Conservation (phyloP, 306 rosid species). For the Pachyrhizus erosus region DNA sequence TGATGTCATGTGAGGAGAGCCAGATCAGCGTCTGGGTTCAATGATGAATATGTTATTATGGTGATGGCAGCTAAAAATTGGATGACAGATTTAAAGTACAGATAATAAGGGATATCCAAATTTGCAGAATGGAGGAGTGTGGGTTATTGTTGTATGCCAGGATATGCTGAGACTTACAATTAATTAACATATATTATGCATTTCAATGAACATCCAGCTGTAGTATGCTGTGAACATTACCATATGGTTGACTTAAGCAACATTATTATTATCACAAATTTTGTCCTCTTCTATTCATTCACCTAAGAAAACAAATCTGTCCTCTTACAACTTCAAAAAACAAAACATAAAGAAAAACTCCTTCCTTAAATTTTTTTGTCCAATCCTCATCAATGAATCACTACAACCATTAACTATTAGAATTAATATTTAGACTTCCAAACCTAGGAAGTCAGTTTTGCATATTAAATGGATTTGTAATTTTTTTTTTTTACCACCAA, state of each 20-base stretch:
- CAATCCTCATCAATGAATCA: background rate
- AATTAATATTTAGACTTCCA: background rate
- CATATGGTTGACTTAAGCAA: slow-evolving; percentile 47
- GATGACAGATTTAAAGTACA: slow-evolving; percentile 44
- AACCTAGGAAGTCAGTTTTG: no score
- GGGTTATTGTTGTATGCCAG: slow-evolving; percentile 52
- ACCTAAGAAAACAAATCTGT: slow-evolving; percentile 8
- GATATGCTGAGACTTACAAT: background rate
- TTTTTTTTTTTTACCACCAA: no score
- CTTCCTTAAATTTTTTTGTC: background rate
- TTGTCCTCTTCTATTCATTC: slow-evolving; percentile 48
- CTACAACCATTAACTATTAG: background rate
- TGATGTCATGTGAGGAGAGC: slow-evolving; percentile 35
- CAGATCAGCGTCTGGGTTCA: slow-evolving; percentile 38
- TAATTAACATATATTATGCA: slow-evolving; percentile 44
- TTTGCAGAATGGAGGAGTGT: slow-evolving; percentile 20
- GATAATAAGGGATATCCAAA: slow-evolving; percentile 37
- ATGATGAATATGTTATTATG: slow-evolving; percentile 32
- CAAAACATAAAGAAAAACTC: no score
- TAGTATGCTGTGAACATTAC: slow-evolving; percentile 41
- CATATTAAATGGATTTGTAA: no score
- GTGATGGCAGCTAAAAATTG: slow-evolving; percentile 43
- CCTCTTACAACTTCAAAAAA: background rate
- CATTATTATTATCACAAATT: slow-evolving; percentile 32
- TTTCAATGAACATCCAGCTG: slow-evolving; percentile 63